Base-by-base conservation (phyloP, 805 yeast species). In the Saturnispora hagleri region DNA sequence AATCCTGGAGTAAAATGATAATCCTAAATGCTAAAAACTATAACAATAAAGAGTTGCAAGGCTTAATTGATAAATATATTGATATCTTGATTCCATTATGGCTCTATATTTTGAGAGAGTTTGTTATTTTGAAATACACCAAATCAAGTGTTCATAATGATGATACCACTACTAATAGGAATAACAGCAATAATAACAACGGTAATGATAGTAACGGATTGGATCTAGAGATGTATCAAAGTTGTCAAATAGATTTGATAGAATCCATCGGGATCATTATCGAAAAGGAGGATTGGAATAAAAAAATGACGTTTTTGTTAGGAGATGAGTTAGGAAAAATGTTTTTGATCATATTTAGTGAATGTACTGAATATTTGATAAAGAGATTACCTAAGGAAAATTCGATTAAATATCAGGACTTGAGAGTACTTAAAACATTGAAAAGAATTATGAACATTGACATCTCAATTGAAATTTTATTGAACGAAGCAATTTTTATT, bases 321-420 rank as follows among this genome's bases (percentile, higher is more conserved):
- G 75, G 73, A 5, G 80, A 75, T 10, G 89, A 83, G 55, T 69
- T 79, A 1, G 72, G 76, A 4, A 80, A 79, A 55, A 86, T 89
- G 58, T 82, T 86, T 66, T 86, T 88, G 62, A 83, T 89, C 31
- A 65, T 90, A 40, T 86, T 85, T 68, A 86, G 96, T 10, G 86
- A 87, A 58, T 88, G 96, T 63, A 74, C 89, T 46, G 95, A 87
- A 58, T 78, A 84, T 0, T 71, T 89, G 55, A 75, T 84, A 46
- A 76, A 75, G 47, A 40, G 55, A n/a, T 65, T 67, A 60, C 64
- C 4, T 59, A 56, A 26, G 35, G 53, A 2, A 47, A 47, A 38
- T 35, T 52, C 9, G 47, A 55, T n/a, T 51, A 49, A 36, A 59
- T 58, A 55, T 13, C 66, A 66, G 27, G 66, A 65, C 31, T 51